Base-by-base conservation (phyloP, 192 early-diverging fungal species). In the Chytriomyces sp. region DNA sequence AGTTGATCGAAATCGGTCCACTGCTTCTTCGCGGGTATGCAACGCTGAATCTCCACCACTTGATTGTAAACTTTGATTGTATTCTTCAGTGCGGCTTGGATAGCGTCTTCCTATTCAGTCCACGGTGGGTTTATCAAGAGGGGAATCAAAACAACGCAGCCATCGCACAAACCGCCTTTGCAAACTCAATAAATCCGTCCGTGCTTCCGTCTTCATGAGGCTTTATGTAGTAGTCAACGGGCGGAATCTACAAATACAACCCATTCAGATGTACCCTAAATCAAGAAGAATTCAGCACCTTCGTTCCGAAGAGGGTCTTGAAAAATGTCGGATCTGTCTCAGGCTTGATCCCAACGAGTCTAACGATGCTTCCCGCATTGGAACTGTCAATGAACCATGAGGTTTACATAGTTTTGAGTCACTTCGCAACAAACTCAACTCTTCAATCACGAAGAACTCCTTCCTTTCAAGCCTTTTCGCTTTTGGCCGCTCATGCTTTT, bases 141-240 rank as follows among this genome's bases (percentile, higher is more conserved):
- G 26, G 36, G 10, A 52, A 59, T 14, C 8, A 49, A 52, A 31
- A 2, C 66, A 14, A 19, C 19, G 39, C 32, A 39, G 39, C 22
- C 33, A 6, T 10, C 4, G 52, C 4, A 63, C 67, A 12, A 67
- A 79, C 77, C 2, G 76, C 70, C 28, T 73, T 63, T 17, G 52
- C 14, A 40, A 80, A 83, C 56, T 85, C 84, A 26, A 85, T 56
- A 63, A 79, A 85, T 3, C 78, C 84, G 59, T 81, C 78, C 14
- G 75, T 65, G 10, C 54, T 71, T 38, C 81, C 78, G 44, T 74
- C 78, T 14, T 68, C 70, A 39, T 85, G 75, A 36, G 77, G 63
- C 53, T 77, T 56, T 0, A 85, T 17, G 57, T 68, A 73, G 41
- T 83, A 64, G 57, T 85, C 84, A n/a, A 85, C 61, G 33, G 83